A percentile compares a stretch with the other conserved stretches of the same genome.
These are phyloP conservation scores for Hibiscus mutabilis DNA, from an alignment of 345 rosid species.

Conservation along the genomic window DNA sequence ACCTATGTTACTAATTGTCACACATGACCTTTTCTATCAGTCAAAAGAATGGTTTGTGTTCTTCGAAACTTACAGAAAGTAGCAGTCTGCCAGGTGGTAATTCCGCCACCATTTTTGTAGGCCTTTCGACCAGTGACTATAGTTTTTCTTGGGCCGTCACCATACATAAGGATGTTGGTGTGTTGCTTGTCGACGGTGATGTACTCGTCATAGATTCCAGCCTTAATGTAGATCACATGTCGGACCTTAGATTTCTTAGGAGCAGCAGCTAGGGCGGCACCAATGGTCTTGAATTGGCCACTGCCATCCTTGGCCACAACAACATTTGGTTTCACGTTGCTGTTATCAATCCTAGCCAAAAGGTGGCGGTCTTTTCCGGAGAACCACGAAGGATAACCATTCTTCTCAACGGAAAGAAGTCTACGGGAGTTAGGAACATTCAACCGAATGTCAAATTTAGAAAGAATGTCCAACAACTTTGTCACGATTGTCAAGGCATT, in stretches of 20 bases:
- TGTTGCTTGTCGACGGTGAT: slow-evolving; percentile 19
- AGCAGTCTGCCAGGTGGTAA: slow-evolving; percentile 23
- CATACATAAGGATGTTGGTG: slow-evolving; percentile 36
- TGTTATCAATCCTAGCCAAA: slow-evolving; percentile 22
- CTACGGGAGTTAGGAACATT: not conserved
- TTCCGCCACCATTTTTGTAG: not conserved
- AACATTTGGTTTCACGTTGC: slow-evolving; percentile 26
- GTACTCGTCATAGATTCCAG: slow-evolving; percentile 37
- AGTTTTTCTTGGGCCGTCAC: slow-evolving; percentile 44
- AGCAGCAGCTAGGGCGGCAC: slow-evolving; percentile 38
- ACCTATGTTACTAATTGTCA: not conserved
- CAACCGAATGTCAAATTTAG: slow-evolving; percentile 24
- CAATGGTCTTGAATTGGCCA: slow-evolving; percentile 51
- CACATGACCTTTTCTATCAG: not conserved
- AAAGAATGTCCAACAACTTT: slow-evolving; percentile 29
- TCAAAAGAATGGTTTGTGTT: not conserved
- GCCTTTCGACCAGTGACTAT: slow-evolving; percentile 37
- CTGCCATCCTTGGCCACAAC: slow-evolving; percentile 83
- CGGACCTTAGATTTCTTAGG: slow-evolving; percentile 27
- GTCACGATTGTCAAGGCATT: slow-evolving; percentile 49
- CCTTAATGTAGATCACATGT: slow-evolving; percentile 43
- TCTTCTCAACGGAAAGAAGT: not conserved
- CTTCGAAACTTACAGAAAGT: slow-evolving; percentile 29
- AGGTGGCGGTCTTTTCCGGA: slow-evolving; percentile 52
- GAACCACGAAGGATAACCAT: slow-evolving; percentile 51